Evolutionary conservation across 108 stramenopile genomes (phyloP), one percentile per base, ranked within the genome.

Genomic region (Nannochloropsis gaditana): DNA sequence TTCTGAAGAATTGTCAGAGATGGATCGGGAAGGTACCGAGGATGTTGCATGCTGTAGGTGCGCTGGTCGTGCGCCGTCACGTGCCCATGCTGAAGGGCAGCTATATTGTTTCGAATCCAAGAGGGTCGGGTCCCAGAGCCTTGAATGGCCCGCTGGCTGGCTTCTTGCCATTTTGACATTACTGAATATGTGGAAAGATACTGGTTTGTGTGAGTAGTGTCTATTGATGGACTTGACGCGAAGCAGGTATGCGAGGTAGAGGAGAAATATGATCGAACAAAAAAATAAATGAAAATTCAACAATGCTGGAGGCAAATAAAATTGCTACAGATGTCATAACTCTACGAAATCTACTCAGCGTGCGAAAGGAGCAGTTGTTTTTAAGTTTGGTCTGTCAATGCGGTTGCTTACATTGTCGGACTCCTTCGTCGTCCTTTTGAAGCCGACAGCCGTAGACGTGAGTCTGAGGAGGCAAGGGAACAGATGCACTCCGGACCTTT

Each of bases 51-150:
- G 59, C 59, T 73, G 59, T 73, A 73, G 59, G 59, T n/a, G n/a
- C 59, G 59, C 59, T 73, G 59, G 19, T 15, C 59, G n/a, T 8
- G 59, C 19, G 59, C 59, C 59, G 59, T 73, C 19, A 73, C 1
- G 59, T 73, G 59, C 1, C 59, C 59, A 15, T 73, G 15, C n/a
- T 73, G 59, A 8, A 73, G 59, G 8, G 59, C 59, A n/a, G 59
- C 59, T n/a, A 73, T 15, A n/a, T 73, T 73, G 59, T n/a, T 73
- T n/a, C 59, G 59, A 73, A 73, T 73, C 59, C 59, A 73, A 15
- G 59, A 73, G n/a, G 59, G 59, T n/a, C n/a, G 15, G 59, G 6
- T 73, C 15, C 59, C 59, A 4, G 59, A 73, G 59, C 59, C 59
- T n/a, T 15, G 15, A 6, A 73, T 2, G 59, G 59, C 15, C 15